Evolutionary conservation across 116 monocot species (phyloP).

Genomic region (Zostera marina): DNA sequence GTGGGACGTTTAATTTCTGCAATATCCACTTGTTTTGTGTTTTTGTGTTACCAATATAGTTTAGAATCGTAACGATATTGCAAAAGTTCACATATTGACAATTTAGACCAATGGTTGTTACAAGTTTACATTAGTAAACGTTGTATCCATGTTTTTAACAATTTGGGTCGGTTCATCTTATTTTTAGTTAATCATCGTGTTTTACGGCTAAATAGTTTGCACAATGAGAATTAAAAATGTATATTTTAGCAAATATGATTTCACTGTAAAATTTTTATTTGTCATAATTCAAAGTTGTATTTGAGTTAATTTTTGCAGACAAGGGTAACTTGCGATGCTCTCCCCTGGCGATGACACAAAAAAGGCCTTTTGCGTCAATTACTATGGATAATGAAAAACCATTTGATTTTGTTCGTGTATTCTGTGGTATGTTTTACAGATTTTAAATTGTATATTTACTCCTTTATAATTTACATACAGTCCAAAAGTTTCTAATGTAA

Average conservation of each 20-base stretch:
- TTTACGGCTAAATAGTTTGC: neutral
- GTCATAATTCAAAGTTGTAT: neutral
- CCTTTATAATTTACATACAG: too few relatives aligned
- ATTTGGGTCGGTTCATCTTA: too few relatives aligned
- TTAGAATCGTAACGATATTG: too few relatives aligned
- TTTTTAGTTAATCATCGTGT: too few relatives aligned
- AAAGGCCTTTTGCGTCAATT: constrained; percentile 50
- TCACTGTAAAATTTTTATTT: neutral
- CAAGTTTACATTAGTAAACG: too few relatives aligned
- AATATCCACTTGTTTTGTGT: too few relatives aligned
- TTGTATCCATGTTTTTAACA: too few relatives aligned
- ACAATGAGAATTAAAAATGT: neutral
- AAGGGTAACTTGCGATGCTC: constrained; percentile 12
- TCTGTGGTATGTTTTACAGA: constrained; percentile 34
- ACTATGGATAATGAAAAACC: constrained; percentile 43
- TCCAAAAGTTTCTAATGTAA: too few relatives aligned
- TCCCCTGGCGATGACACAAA: constrained; percentile 4
- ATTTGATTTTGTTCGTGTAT: constrained; percentile 52
- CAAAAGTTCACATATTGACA: too few relatives aligned
- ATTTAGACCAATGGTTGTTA: too few relatives aligned
- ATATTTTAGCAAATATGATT: neutral
- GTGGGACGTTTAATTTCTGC: too few relatives aligned
- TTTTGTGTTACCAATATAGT: too few relatives aligned
- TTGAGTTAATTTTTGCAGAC: constrained; percentile 36
- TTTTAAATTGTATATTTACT: neutral